Evolutionary conservation across 495 filamentous ascomycete species (phyloP), one percentile per base, ranked within the genome.

Genomic region (Talaromyces nanjingensis): DNA sequence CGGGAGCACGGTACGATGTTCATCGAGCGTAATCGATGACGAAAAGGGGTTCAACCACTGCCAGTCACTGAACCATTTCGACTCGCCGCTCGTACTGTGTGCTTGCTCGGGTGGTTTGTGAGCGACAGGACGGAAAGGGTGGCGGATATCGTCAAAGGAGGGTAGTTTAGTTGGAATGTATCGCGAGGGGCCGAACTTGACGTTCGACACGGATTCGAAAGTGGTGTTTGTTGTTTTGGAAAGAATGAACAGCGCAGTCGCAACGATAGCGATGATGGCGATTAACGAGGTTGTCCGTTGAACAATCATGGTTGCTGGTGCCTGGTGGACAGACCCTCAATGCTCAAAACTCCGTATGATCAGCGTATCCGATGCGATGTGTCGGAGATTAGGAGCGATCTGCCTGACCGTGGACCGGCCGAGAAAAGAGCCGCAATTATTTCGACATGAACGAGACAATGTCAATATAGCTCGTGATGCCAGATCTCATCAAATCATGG

Each of bases 21-120:
- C 92, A 67, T 97, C 92, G 37, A 91, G 81, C 0, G 93, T 96
- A 55, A 94, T 83, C 29, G 86, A 83, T 31, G 86, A 91, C 45
- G 92, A 97, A 74, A 97, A 98, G 14, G 92, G 93, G 65, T 88
- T 88, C 64, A 90, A 76, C 93, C 93, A 97, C 71, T 87, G 89
- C 85, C 86, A 93, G 72, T 94, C 87, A 65, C 82, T 87, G 74
- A 91, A 91, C 94, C 94, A 98, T 68, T 83, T 88, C 61, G 86
- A 84, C 65, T 88, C 89, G 59, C 86, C 90, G 67, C 84, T 88
- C 7, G 89, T 89, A 68, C 89, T 92, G 69, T 92, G 91, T 53
- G 89, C 89, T 64, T 87, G 84, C 70, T 91, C 87, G 24, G 88
- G 87, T 0, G 92, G 89, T 64, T 86, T 83, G 72, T 96, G 92